These are phyloP conservation scores for Astrothelium macrocarpum DNA, from an alignment of 495 filamentous ascomycete genomes.

Conservation along the genomic window DNA sequence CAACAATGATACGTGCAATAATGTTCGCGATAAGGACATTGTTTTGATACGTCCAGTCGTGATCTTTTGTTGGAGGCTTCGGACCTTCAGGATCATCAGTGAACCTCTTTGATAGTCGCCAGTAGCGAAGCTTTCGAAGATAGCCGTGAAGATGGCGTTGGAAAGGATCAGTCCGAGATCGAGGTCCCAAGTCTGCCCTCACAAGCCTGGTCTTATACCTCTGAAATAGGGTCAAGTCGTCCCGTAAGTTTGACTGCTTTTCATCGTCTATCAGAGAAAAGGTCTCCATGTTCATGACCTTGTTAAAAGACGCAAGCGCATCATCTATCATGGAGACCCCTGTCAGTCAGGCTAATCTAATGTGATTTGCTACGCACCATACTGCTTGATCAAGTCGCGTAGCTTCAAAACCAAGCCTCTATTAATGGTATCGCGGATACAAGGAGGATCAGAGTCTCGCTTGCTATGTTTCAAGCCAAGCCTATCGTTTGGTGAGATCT, in stretches of 20 bases:
- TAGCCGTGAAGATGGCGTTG: conserved; percentile 14
- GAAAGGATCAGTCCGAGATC: conserved; percentile 14
- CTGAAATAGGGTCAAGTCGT: conserved; percentile 17
- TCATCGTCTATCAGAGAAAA: conserved; percentile 19
- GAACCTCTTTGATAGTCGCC: conserved; percentile 4
- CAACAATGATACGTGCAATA: conserved; percentile 12
- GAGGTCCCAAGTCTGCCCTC: conserved; percentile 15
- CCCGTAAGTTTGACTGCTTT: conserved; percentile 13
- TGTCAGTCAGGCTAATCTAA: conserved; percentile 1
- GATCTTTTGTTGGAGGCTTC: not conserved
- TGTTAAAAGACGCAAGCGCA: conserved; percentile 17
- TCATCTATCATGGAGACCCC: conserved; percentile 13
- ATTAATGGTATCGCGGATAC: conserved; percentile 10
- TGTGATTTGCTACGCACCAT: conserved; percentile 13
- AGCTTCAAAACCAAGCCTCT: conserved; percentile 13
- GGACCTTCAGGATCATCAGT: conserved; percentile 5
- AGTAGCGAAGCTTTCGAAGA: conserved; percentile 19
- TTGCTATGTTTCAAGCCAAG: conserved; percentile 19
- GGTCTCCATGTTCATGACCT: conserved; percentile 22
- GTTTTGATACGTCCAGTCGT: conserved; percentile 17
- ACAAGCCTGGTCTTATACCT: conserved; percentile 21
- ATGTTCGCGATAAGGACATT: conserved; percentile 18
- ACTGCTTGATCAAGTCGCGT: conserved; percentile 18
- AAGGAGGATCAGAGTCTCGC: conserved; percentile 10
- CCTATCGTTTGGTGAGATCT: conserved; percentile 8